Conservation (phyloP, 441 rosid species). For the Erysimum pusillum region DNA sequence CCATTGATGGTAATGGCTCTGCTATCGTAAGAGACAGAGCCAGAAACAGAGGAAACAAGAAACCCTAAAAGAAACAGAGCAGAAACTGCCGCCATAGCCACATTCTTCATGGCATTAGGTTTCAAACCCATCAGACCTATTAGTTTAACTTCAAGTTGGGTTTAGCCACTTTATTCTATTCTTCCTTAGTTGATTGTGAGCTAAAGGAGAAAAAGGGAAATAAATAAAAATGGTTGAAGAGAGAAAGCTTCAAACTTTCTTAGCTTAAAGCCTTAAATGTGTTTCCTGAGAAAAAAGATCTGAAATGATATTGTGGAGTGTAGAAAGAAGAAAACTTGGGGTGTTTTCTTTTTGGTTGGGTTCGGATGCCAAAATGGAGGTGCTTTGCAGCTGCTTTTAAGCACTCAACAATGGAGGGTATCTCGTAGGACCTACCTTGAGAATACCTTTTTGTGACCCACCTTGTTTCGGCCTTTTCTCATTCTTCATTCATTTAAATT, state of each 20-base stretch:
- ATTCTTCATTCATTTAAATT: background rate
- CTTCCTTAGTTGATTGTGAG: constrained; percentile 48
- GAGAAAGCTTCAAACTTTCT: constrained; percentile 46
- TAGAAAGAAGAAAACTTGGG: constrained; percentile 28
- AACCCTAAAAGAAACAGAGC: constrained; percentile 51
- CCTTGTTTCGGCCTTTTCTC: constrained; percentile 9
- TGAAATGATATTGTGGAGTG: constrained; percentile 29
- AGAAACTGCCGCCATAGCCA: constrained; percentile 45
- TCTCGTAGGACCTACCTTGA: constrained; percentile 33
- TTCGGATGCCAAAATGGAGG: constrained; percentile 37
- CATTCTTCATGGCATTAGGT: constrained; percentile 59
- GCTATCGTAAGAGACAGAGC: constrained; percentile 86
- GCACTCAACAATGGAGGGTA: constrained; percentile 48
- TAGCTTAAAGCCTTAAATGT: background rate
- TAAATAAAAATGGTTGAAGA: constrained; percentile 30
- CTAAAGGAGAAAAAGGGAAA: constrained; percentile 30
- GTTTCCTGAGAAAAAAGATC: constrained; percentile 30
- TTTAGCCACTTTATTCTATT: constrained; percentile 56
- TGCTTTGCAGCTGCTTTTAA: constrained; percentile 63
- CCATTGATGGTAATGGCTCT: constrained; percentile 89
- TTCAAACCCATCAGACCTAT: constrained; percentile 51
- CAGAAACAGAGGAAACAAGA: constrained; percentile 57
- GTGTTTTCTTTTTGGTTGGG: background rate
- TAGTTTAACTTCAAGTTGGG: constrained; percentile 23
- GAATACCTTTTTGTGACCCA: constrained; percentile 39